phyloP scores from a whole-genome alignment of 352 stramenopile species.

The Phytopythium litorale region DNA sequence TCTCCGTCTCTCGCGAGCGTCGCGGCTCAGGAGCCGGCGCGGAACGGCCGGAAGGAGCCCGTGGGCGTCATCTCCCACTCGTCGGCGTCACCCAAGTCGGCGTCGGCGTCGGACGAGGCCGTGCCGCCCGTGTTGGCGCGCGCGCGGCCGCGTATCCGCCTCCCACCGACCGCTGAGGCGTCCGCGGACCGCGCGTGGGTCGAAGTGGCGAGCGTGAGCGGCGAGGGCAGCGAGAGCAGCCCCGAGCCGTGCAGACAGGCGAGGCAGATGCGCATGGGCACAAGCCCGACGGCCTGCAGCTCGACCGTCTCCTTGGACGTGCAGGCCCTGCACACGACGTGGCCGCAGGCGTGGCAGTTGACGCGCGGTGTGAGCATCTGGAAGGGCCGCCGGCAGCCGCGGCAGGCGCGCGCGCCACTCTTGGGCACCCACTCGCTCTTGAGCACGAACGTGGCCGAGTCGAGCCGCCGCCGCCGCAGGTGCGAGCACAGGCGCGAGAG shows the following conservation, averaged over 20 bases:
- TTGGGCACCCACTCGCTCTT: conserved; percentile 41
- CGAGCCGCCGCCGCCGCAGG: conserved; percentile 41
- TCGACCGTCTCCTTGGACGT: conserved; percentile 33
- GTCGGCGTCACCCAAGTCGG: conserved; percentile 8
- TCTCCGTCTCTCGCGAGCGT: neutral
- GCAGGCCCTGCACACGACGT: conserved; percentile 31
- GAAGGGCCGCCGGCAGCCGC: conserved; percentile 28
- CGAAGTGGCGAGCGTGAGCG: neutral
- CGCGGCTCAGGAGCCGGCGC: conserved; percentile 9
- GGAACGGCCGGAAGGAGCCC: conserved; percentile 23
- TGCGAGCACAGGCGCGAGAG: conserved; percentile 36
- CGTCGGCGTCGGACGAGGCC: conserved; percentile 1
- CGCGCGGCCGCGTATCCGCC: neutral
- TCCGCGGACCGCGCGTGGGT: neutral
- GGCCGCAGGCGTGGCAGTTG: conserved; percentile 36
- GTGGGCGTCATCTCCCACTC: conserved; percentile 32
- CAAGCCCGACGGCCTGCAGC: conserved; percentile 29
- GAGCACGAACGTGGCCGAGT: conserved; percentile 43
- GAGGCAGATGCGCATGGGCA: conserved; percentile 40
- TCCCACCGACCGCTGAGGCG: neutral
- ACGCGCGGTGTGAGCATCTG: conserved; percentile 35
- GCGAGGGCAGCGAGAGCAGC: conserved; percentile 13
- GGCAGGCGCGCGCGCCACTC: conserved; percentile 24
- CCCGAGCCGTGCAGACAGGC: conserved; percentile 24
- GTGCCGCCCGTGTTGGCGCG: conserved; percentile 4